Evolutionary conservation across 257 asterid species (phyloP).

Genomic region (Lavandula angustifolia): DNA sequence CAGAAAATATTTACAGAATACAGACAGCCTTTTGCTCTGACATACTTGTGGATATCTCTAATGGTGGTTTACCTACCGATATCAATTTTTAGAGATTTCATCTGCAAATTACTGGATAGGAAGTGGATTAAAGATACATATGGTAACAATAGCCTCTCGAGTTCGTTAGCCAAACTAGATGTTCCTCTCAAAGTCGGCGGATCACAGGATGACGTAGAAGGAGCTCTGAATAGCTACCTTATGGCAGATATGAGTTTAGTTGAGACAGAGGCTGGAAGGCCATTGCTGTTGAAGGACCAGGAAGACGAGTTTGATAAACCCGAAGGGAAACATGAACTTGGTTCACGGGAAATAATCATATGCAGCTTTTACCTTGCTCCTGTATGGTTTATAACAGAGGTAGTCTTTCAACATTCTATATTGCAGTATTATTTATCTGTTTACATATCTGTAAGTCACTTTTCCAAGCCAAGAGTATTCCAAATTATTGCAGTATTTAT

Average conservation of each 20-base stretch:
- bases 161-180: conserved; percentile 36
- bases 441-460: neutral
- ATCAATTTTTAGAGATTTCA: conserved; percentile 61
- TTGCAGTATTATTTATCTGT: neutral
- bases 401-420: conserved; percentile 31
- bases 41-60: conserved; percentile 73
- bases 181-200: conserved; percentile 41
- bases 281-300: conserved; percentile 38
- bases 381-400: conserved; percentile 79
- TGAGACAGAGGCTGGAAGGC: conserved; percentile 50
- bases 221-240: conserved; percentile 42
- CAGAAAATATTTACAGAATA: conserved; percentile 73
- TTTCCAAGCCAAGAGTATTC: neutral
- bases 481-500: conserved; percentile 51
- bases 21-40: conserved; percentile 77
- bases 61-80: conserved; percentile 75
- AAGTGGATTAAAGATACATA: conserved; percentile 35
- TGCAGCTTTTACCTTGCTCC: conserved; percentile 73
- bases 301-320: conserved; percentile 44
- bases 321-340: conserved; percentile 36
- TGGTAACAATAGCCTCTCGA: conserved; percentile 32
- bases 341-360: conserved; percentile 44
- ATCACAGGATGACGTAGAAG: conserved; percentile 39
- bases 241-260: conserved; percentile 41
- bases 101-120: conserved; percentile 38